phyloP scores from a whole-genome alignment of 1,284 basidiomycete species.

The Sporisorium scitamineum region DNA sequence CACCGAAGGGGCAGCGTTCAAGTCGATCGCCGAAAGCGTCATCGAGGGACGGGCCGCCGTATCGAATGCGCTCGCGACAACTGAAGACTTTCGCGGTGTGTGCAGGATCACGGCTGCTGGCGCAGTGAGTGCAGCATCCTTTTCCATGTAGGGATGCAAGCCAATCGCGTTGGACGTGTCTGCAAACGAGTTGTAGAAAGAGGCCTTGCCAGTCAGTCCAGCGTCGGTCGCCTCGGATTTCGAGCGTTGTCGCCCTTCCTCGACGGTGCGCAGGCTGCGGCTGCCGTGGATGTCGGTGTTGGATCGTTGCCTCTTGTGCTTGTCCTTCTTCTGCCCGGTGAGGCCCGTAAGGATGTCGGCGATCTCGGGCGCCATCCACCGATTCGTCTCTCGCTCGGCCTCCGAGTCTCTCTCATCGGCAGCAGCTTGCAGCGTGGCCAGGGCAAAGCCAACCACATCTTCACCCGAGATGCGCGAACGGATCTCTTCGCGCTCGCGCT shows the following conservation, averaged over 20 bases:
- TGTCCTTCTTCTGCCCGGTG: slow-evolving; percentile 43
- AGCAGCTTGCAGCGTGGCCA: slow-evolving; percentile 43
- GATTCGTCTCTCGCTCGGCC: slow-evolving; percentile 32
- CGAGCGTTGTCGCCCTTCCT: slow-evolving; percentile 22
- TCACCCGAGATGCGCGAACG: slow-evolving; percentile 49
- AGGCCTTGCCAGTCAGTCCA: slow-evolving; percentile 13
- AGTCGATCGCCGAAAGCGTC: slow-evolving; percentile 11
- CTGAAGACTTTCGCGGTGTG: slow-evolving; percentile 21
- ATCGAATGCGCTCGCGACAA: slow-evolving; percentile 6
- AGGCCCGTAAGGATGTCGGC: slow-evolving; percentile 38
- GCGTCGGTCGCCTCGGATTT: slow-evolving; percentile 22
- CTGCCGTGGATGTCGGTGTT: slow-evolving; percentile 9
- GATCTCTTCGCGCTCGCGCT: slow-evolving; percentile 46
- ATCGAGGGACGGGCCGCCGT: slow-evolving; percentile 8
- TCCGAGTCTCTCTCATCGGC: slow-evolving; percentile 27
- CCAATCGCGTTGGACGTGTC: slow-evolving; percentile 9
- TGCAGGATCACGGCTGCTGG: slow-evolving; percentile 38
- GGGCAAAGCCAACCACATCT: slow-evolving; percentile 34
- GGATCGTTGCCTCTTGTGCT: slow-evolving; percentile 20
- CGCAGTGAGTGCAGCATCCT: slow-evolving; percentile 17
- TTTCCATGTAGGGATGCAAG: slow-evolving; percentile 13
- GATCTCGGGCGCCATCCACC: slow-evolving; percentile 56
- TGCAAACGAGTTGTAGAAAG: slow-evolving; percentile 15
- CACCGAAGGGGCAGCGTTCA: slow-evolving; percentile 1
- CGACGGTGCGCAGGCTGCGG: slow-evolving; percentile 2